A percentile compares a stretch with the other conserved stretches of the same genome.
phyloP scores from a whole-genome alignment of 2,329 filamentous ascomycete species.

The Nigrograna mackinnonii region DNA sequence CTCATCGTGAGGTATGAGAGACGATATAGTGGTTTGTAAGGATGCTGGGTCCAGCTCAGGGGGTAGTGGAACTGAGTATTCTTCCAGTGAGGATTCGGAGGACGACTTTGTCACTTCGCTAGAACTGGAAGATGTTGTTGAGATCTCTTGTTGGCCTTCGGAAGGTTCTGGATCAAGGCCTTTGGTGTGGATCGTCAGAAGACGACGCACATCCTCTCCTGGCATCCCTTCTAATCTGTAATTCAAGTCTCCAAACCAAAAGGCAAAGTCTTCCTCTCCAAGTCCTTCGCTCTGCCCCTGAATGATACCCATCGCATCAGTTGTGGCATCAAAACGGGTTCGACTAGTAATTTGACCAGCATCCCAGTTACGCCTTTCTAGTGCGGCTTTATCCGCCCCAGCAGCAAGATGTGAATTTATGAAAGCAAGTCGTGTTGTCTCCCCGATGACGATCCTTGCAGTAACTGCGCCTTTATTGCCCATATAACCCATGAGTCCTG shows the following conservation, averaged over 20 bases:
- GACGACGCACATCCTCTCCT: slow-evolving; percentile 83
- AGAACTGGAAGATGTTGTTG: slow-evolving; percentile 20
- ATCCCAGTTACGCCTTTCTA: slow-evolving; percentile 91
- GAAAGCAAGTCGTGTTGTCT: slow-evolving; percentile 87
- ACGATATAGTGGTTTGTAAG: slow-evolving; percentile 84
- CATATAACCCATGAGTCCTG: slow-evolving; percentile 88
- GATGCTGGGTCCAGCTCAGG: slow-evolving; percentile 76
- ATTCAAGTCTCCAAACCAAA: slow-evolving; percentile 97
- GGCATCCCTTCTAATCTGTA: slow-evolving; percentile 88
- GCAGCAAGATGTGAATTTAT: slow-evolving; percentile 91
- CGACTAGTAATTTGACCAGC: slow-evolving; percentile 75
- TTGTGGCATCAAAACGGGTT: slow-evolving; percentile 77
- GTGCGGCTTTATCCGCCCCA: slow-evolving; percentile 73
- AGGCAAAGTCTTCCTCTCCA: slow-evolving; percentile 89
- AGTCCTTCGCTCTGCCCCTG: slow-evolving; percentile 66
- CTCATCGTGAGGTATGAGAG: slow-evolving; percentile 88
- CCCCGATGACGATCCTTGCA: slow-evolving; percentile 80
- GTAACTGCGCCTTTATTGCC: slow-evolving; percentile 94
- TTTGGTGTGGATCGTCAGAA: slow-evolving; percentile 84
- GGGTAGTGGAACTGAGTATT: slow-evolving; percentile 39
- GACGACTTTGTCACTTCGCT: slow-evolving; percentile 18
- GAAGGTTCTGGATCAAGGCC: slow-evolving; percentile 53
- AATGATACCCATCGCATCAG: slow-evolving; percentile 65
- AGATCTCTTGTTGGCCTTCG: slow-evolving; percentile 7
- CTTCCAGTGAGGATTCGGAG: slow-evolving; percentile 12